Evolutionary conservation across 495 filamentous ascomycete species (phyloP).

Genomic region (Haplographium delicatum): DNA sequence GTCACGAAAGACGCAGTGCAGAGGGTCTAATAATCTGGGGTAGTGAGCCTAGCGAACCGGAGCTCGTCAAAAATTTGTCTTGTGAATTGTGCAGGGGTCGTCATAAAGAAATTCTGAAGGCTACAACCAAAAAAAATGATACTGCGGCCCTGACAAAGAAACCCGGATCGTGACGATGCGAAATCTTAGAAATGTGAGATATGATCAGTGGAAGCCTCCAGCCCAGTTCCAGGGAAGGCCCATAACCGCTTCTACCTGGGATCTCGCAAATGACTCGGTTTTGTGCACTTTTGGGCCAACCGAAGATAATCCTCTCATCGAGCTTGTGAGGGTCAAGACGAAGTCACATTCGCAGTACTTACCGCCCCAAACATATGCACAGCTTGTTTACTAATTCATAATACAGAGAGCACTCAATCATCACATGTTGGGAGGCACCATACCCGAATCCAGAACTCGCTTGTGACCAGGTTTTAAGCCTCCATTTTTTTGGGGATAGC

Average conservation of each 20-base stretch:
- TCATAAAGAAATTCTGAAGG: slow-evolving; percentile 1
- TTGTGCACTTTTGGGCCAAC: slow-evolving; percentile 74
- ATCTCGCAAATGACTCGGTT: slow-evolving; percentile 61
- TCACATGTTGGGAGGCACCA: slow-evolving; percentile 85
- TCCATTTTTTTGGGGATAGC: slow-evolving; percentile 82
- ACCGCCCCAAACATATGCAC: not conserved
- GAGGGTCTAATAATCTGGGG: slow-evolving; percentile 16
- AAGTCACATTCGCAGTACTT: slow-evolving; percentile 22
- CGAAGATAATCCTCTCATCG: slow-evolving; percentile 53
- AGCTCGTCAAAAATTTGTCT: slow-evolving; percentile 18
- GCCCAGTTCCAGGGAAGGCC: slow-evolving; percentile 41
- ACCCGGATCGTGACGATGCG: slow-evolving; percentile 53
- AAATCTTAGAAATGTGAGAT: slow-evolving; percentile 69
- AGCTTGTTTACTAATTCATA: slow-evolving; percentile 2
- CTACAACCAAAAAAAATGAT: slow-evolving; percentile 4
- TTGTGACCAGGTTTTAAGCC: slow-evolving; percentile 64
- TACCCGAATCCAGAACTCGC: slow-evolving; percentile 62
- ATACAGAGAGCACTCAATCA: slow-evolving; percentile 36
- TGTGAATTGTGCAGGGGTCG: slow-evolving; percentile 8
- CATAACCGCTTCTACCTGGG: slow-evolving; percentile 73
- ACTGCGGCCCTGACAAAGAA: not conserved
- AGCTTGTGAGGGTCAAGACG: slow-evolving; percentile 53
- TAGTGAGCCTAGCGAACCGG: slow-evolving; percentile 12
- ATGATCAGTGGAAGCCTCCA: slow-evolving; percentile 51
- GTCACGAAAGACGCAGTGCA: not conserved